Evolutionary conservation across 257 asterid species (phyloP), one percentile per base, ranked within the genome.

Genomic region (Primulina huaijiensis): DNA sequence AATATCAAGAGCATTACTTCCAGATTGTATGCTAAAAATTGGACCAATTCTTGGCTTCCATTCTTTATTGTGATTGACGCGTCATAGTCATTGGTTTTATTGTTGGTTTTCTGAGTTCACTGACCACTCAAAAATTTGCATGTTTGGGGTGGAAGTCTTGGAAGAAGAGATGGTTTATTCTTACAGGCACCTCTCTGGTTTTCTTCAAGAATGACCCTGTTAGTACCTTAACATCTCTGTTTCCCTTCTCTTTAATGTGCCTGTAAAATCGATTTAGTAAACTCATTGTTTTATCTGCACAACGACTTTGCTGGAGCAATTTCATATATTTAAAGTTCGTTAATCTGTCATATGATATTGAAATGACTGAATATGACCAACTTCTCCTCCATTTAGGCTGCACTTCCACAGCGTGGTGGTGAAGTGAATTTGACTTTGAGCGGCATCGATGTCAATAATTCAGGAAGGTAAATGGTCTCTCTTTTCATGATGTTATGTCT

Each of bases 91-190:
- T 23, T 27, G 35, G 63, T 60, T 37, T 29, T 43, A 8, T 19
- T 67, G 27, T 68, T 53, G 72, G 74, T 63, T 52, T 56, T 37
- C 55, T 31, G 25, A 62, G 67, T 62, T 80, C 70, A 43, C 27
- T 69, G 72, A 74, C 19, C 12, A n/a, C 60, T 33, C 38, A 10
- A 68, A 62, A 64, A 72, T 60, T 76, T 86, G 84, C 96, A 92
- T 96, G 98, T 69, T 77, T 92, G 79, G 96, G 98, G 62, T 89
- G 98, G 98, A 92, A 86, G 85, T 89, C 94, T 60, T 92, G 98
- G 98, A 92, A 92, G 84, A 92, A 86, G 78, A 88, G 98, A 16
- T 92, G 96, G 98, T 92, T 92, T 76, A 89, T 92, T 81, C 96
- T 92, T 52, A 92, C 98, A 23, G 94, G 98, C 33, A 88, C 96